phyloP scores from a whole-genome alignment of 2,329 filamentous ascomycete species.

The Pleurostoma richardsiae region DNA sequence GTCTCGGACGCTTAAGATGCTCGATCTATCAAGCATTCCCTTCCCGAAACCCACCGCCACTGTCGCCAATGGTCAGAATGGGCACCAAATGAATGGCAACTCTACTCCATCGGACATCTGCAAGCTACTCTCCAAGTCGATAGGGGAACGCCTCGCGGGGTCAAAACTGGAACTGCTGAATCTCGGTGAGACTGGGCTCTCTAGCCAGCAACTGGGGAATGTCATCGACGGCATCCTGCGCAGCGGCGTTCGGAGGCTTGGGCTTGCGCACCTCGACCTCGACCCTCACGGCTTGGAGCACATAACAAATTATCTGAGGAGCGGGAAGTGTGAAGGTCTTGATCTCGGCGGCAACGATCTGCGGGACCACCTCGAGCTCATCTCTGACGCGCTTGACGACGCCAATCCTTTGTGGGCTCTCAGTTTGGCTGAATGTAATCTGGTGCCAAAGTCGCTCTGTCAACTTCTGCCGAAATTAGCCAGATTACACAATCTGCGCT shows the following conservation, averaged over 20 bases:
- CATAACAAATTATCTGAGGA: constrained; percentile 69
- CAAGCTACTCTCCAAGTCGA: constrained; percentile 65
- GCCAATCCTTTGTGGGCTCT: constrained; percentile 68
- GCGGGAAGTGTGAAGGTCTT: constrained; percentile 77
- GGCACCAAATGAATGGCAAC: constrained; percentile 16
- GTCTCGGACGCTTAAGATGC: constrained; percentile 76
- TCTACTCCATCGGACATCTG: constrained; percentile 45
- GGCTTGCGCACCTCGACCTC: constrained; percentile 77
- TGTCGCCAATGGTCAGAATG: constrained; percentile 13
- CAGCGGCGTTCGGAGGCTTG: constrained; percentile 72
- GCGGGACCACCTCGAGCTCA: constrained; percentile 45
- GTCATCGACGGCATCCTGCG: constrained; percentile 80
- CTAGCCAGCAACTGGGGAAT: constrained; percentile 62
- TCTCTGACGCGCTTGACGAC: constrained; percentile 47
- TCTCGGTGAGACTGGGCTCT: constrained; percentile 73
- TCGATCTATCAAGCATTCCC: constrained; percentile 81
- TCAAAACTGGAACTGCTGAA: constrained; percentile 76
- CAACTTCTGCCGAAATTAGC: constrained; percentile 70
- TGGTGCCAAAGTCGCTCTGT: constrained; percentile 68
- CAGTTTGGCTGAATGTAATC: constrained; percentile 79
- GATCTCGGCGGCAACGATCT: constrained; percentile 84
- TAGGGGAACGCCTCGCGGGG: constrained; percentile 73
- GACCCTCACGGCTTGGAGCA: constrained; percentile 69
- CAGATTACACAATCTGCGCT: constrained; percentile 69
- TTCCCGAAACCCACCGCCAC: constrained; percentile 50